Evolutionary conservation across 441 rosid genomes (phyloP).

Genomic region (Gossypium laxum): DNA sequence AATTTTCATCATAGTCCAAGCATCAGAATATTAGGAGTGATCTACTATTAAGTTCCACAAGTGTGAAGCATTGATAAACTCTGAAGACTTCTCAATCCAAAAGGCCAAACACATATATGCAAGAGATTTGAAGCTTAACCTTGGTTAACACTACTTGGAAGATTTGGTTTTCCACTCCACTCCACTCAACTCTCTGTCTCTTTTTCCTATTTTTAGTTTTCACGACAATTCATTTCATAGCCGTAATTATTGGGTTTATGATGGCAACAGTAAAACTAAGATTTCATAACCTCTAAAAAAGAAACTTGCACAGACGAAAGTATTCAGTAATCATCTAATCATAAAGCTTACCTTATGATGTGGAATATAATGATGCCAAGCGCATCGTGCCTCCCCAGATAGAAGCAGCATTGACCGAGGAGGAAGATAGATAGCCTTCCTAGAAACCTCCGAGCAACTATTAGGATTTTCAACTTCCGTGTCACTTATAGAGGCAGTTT

Average conservation of each 20-base stretch:
- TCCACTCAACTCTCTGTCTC: background rate
- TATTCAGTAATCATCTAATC: background rate
- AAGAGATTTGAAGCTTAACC: background rate
- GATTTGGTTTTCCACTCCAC: background rate
- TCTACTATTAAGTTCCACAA: background rate
- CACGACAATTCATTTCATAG: background rate
- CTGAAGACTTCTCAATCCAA: background rate
- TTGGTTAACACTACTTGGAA: background rate
- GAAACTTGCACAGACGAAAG: background rate
- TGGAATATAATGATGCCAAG: conserved; percentile 92
- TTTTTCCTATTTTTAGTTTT: background rate
- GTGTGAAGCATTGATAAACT: background rate
- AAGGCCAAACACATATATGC: background rate
- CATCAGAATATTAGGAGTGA: background rate
- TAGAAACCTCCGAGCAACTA: conserved; percentile 26
- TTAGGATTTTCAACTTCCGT: conserved; percentile 28
- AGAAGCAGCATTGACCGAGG: conserved; percentile 82
- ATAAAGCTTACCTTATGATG: conserved; percentile 67
- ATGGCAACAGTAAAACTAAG: background rate
- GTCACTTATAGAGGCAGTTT: conserved; percentile 23
- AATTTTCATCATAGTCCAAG: background rate
- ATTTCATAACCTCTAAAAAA: background rate
- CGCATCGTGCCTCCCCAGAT: conserved; percentile 87
- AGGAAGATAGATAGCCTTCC: conserved; percentile 70
- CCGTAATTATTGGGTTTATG: background rate